Evolutionary conservation across 805 yeast genomes (phyloP).

Genomic region (Lipomyces anomalus): DNA sequence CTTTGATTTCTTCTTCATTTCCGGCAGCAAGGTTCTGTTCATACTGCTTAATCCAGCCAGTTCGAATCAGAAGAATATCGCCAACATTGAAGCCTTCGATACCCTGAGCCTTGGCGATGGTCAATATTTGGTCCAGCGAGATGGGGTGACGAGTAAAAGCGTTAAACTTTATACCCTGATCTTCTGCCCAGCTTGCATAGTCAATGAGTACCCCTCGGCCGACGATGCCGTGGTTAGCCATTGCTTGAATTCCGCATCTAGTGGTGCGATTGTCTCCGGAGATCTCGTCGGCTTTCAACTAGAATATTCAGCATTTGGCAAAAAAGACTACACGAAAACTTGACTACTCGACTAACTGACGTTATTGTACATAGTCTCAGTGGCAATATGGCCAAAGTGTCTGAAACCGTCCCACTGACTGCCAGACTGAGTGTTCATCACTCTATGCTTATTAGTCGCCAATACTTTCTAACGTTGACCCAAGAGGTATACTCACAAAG

Average conservation of each 20-base stretch:
- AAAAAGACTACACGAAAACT: too few relatives aligned
- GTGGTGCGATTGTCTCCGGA: slow-evolving; percentile 14
- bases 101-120: slow-evolving; percentile 25
- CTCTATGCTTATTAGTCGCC: slow-evolving; percentile 29
- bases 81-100: slow-evolving; percentile 31
- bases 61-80: slow-evolving; percentile 32
- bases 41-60: slow-evolving; percentile 33
- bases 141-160: slow-evolving; percentile 29
- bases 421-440: slow-evolving; percentile 31
- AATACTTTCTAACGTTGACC: too few relatives aligned
- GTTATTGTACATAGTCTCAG: slow-evolving; percentile 9
- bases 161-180: slow-evolving; percentile 28
- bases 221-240: slow-evolving; percentile 30
- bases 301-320: too few relatives aligned
- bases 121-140: slow-evolving; percentile 25
- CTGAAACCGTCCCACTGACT: slow-evolving; percentile 33
- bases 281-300: slow-evolving; percentile 26
- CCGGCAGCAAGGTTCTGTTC: slow-evolving; percentile 13
- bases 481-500: too few relatives aligned
- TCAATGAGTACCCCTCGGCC: slow-evolving; percentile 35
- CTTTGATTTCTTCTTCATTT: slow-evolving; percentile 10
- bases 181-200: slow-evolving; percentile 31
- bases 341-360: neutral
- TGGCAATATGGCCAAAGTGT: slow-evolving; percentile 28
- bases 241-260: slow-evolving; percentile 25